Evolutionary conservation across 225 moss, liverwort and hornwort genomes (phyloP), one percentile per base, ranked within the genome.

Genomic region (Neckera pumila): DNA sequence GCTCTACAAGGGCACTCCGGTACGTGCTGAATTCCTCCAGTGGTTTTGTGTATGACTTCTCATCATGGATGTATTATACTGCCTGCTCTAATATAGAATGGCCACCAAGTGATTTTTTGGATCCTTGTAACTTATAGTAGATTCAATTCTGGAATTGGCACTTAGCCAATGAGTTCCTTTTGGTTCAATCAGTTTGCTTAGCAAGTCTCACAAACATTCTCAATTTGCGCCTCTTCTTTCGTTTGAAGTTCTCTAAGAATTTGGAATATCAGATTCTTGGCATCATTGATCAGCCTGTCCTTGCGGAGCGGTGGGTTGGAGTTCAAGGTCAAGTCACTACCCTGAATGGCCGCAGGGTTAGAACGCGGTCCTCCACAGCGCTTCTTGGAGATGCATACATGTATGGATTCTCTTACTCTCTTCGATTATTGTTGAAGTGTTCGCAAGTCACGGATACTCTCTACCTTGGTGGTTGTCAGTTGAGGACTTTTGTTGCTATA

Each of bases 251-350:
- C 74, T 81, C 71, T 86, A 64, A 72, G 71, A 63, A 70, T 36
- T 45, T 89, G 75, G 75, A 71, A 70, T 72, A 56, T 66, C 90
- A 98, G 98, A 88, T 98, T 64, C 90, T 99, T 66, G 98, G 98
- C 45, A 95, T 99, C 43, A 99, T 99, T 89, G 97, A 99, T 86
- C 98, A 99, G 79, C 97, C 98, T 73, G 93, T 99, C 73, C 93
- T 97, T 53, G 86, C 93, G 78, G 98, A 99, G 92, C 93, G 98
- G 81, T 99, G 98, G 98, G 89, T 97, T 66, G 98, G 98, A 85
- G 89, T 89, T 88, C 93, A 91, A 92, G 97, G 97, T 83, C 94
- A 95, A 90, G 92, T 85, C 56, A 91, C 98, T 83, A 99, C 97
- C 58, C 89, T 99, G 84, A 99, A 99, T 89, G 98, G 96, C 27